Percentiles rank a stretch among this genome's conserved stretches.
Evolutionary conservation across 2,329 filamentous ascomycete species (phyloP).

Genomic region (Xylariales sp.): DNA sequence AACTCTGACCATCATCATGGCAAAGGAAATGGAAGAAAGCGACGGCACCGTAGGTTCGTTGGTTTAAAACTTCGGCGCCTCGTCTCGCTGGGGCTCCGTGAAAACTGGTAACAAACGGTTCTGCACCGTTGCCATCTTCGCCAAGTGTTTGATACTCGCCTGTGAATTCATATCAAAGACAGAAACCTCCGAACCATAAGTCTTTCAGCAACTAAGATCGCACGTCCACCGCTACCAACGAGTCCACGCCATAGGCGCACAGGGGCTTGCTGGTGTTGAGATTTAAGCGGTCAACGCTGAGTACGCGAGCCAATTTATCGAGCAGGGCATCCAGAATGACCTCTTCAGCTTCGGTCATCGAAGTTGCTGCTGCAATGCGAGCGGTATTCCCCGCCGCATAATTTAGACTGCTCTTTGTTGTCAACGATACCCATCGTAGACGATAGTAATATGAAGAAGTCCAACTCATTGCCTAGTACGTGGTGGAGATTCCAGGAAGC

Average conservation of each 20-base stretch:
- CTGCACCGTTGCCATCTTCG: constrained; percentile 40
- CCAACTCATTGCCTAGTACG: constrained; percentile 17
- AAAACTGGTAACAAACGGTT: constrained; percentile 41
- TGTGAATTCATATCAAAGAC: constrained; percentile 46
- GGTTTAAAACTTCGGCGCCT: constrained; percentile 16
- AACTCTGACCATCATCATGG: not conserved
- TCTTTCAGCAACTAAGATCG: constrained; percentile 44
- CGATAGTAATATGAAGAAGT: constrained; percentile 44
- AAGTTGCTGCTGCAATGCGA: constrained; percentile 40
- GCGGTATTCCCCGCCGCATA: constrained; percentile 40
- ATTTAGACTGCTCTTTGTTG: constrained; percentile 42
- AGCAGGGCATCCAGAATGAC: constrained; percentile 45
- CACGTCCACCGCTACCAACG: constrained; percentile 45
- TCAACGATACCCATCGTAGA: constrained; percentile 43
- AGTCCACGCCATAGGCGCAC: constrained; percentile 45
- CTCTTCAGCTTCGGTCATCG: constrained; percentile 40
- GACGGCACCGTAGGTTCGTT: not conserved
- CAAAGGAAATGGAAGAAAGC: not conserved
- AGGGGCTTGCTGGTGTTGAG: constrained; percentile 42
- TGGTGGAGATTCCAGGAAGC: constrained; percentile 59
- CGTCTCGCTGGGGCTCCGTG: not conserved
- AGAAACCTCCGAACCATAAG: constrained; percentile 42
- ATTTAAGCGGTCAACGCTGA: constrained; percentile 41
- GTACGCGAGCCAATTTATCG: constrained; percentile 42
- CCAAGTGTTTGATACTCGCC: constrained; percentile 43